These are phyloP conservation scores for Sarocladiaceae sp. DNA, from an alignment of 2,329 filamentous ascomycete species.

Conservation along the genomic window DNA sequence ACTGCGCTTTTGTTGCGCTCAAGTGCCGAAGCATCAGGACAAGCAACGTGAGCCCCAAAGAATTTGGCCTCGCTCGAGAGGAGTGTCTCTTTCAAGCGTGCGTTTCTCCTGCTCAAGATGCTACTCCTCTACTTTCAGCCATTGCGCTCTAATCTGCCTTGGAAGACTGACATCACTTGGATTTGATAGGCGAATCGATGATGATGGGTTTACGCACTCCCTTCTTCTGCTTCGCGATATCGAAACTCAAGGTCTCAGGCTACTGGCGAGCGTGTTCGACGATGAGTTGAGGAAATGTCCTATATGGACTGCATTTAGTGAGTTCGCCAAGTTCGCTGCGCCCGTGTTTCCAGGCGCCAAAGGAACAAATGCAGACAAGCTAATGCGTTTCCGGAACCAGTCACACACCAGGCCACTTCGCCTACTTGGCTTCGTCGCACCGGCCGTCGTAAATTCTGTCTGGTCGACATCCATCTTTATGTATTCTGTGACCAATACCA, in stretches of 20 bases:
- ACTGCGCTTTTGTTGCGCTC: conserved; percentile 53
- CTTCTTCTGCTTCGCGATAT: conserved; percentile 51
- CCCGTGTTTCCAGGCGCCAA: no score
- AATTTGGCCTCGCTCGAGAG: conserved; percentile 45
- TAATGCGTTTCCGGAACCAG: no score
- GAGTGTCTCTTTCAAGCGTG: conserved; percentile 53
- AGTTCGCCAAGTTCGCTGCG: no score
- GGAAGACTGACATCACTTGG: not conserved
- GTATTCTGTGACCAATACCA: conserved; percentile 55
- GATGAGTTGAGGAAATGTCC: conserved; percentile 51
- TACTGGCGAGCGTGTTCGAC: conserved; percentile 53
- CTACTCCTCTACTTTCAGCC: no score
- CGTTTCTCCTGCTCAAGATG: conserved; percentile 21
- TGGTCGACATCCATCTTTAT: conserved; percentile 53
- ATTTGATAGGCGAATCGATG: conserved; percentile 48
- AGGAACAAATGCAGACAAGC: no score
- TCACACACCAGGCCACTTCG: conserved; percentile 47
- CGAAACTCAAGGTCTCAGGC: conserved; percentile 42
- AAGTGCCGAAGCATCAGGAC: conserved; percentile 48
- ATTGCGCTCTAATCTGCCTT: no score
- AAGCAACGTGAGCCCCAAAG: conserved; percentile 36
- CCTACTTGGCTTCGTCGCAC: conserved; percentile 47
- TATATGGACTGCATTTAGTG: conserved; percentile 63
- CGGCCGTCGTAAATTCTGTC: conserved; percentile 41
- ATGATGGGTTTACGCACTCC: conserved; percentile 50